Base-by-base conservation (phyloP, 495 filamentous ascomycete species). In the Xylaria palmicola region DNA sequence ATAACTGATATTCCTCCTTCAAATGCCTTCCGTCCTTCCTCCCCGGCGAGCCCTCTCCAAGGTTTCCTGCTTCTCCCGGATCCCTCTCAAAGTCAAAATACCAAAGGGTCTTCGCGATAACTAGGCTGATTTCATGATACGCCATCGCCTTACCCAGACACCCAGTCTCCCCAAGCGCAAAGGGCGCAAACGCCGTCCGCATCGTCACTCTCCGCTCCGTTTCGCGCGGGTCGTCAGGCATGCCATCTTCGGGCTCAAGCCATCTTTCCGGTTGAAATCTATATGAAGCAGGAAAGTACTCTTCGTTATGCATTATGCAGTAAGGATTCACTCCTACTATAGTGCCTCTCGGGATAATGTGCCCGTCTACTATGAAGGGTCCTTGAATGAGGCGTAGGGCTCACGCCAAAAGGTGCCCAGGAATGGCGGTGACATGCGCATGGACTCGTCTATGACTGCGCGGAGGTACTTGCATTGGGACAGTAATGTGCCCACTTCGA, bases 361-460 rank as follows among this genome's bases (percentile, higher is more conserved):
- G 70, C 7, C 79, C 80, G 44, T 82, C 78, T 34, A 84, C 70
- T n/a, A 87, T 76, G 4, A 75, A 62, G 1, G 79, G 71, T 8
- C 83, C 85, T 24, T 78, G 81, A 6, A 9, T 34, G 49, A 27
- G 30, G 10, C 26, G 15, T 27, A 37, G 43, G 26, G 44, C 54
- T 76, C 67, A 2, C 85, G 79, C 13, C 81, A 80, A 0, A 86
- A 66, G 0, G 72, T 63, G 15, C 70, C 75, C 1, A 68, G 59
- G 0, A 82, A 79, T 1, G 84, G 72, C 12, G 85, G 84, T 0
- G 77, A 74, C 45, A 88, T 65, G 17, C 86, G 80, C 67, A 88
- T 69, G 3, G 80, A 64, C 62, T 88, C 86, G 62, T 88, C 83
- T 63, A 88, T 81, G 62, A 77, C 72, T 2, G 74, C 75, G 24